These are phyloP conservation scores for Wickerhamiella occidentalis DNA, from an alignment of 805 yeast genomes.

Conservation along the genomic window DNA sequence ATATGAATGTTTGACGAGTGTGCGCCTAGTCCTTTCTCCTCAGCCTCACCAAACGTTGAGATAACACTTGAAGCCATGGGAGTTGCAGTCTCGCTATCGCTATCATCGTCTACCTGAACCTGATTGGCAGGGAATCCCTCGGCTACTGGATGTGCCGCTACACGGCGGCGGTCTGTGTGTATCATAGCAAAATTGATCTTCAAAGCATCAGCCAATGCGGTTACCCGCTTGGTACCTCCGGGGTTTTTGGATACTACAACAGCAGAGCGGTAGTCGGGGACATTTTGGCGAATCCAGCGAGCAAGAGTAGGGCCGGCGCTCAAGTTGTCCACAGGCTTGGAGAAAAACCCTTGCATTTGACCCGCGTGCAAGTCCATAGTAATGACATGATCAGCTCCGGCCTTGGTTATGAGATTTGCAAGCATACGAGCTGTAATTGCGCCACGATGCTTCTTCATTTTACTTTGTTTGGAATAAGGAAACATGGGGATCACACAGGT, in stretches of 20 bases:
- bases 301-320: conserved; percentile 96
- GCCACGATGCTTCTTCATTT: conserved; percentile 98
- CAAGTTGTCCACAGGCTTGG: conserved; percentile 92
- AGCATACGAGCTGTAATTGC: conserved; percentile 97
- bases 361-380: conserved; percentile 94
- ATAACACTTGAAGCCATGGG: conserved; percentile 14
- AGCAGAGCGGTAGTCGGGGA: conserved; percentile 71
- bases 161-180: conserved; percentile 92
- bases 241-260: conserved; percentile 99
- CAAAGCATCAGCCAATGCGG: conserved; percentile 92
- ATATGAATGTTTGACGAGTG: conserved; percentile 51
- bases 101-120: conserved; percentile 18
- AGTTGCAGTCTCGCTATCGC: conserved; percentile 13
- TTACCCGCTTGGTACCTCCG: conserved; percentile 96
- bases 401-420: conserved; percentile 89
- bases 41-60: conserved; percentile 14
- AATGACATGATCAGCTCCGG: conserved; percentile 97
- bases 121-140: conserved; percentile 22
- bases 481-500: conserved; percentile 96
- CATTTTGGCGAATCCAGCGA: conserved; percentile 86
- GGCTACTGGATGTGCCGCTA: conserved; percentile 41
- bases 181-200: conserved; percentile 98
- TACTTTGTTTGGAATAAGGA: conserved; percentile 93
- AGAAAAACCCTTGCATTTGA: conserved; percentile 98
- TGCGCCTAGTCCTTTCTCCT: conserved; percentile 14